phyloP scores from a whole-genome alignment of 169 alveolate genomes.

The Cryptosporidium sp. region DNA sequence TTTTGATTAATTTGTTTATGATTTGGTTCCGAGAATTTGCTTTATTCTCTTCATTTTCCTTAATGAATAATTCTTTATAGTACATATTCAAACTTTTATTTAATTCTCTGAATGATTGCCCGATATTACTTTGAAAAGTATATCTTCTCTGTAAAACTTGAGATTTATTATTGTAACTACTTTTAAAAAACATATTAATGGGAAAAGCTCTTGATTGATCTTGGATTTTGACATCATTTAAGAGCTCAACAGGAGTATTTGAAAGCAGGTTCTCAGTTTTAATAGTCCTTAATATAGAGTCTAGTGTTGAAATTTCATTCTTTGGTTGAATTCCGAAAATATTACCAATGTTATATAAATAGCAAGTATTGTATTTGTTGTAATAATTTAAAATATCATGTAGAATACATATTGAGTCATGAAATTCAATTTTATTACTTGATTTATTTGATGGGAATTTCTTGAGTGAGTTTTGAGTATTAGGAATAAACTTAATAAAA shows the following conservation, averaged over 20 bases:
- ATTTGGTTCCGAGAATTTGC: neutral
- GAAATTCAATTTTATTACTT: neutral
- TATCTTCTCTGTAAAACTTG: neutral
- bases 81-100: neutral
- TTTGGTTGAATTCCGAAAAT: neutral
- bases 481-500: slow-evolving; percentile 43
- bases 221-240: slow-evolving; percentile 7
- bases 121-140: slow-evolving; percentile 20
- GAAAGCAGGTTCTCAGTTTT: neutral
- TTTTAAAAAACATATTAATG: neutral
- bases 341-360: slow-evolving; percentile 12
- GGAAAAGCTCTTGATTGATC: slow-evolving; percentile 11
- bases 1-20: neutral
- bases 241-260: slow-evolving; percentile 8
- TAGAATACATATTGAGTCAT: neutral
- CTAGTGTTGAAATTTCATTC: slow-evolving; percentile 12
- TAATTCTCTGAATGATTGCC: neutral
- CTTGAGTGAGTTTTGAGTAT: neutral
- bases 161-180: neutral
- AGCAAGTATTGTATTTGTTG: neutral
- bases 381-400: neutral
- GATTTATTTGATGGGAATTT: neutral
- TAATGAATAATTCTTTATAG: slow-evolving; percentile 31
- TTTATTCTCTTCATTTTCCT: neutral
- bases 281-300: neutral